Evolutionary conservation across 495 filamentous ascomycete species (phyloP), one percentile per base, ranked within the genome.

Genomic region (Penicillium egyptiacum): DNA sequence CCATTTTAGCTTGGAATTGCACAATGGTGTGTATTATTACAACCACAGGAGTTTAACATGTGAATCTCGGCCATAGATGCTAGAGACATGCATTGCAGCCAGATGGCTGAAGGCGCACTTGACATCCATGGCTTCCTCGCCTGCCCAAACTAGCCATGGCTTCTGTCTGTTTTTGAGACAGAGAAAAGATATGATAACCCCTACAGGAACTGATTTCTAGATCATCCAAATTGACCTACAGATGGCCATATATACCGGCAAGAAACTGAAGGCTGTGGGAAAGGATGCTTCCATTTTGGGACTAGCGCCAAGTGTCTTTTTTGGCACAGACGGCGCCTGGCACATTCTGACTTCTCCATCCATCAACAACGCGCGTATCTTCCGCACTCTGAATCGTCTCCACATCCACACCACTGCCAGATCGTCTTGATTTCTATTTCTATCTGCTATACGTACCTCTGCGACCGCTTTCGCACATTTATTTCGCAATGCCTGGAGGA

Each of bases 401-500:
- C 68, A 61, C 74, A 65, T 72, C 74, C 66, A 68, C 68, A 60
- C 65, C 68, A 62, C 41, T 62, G 39, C 56, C 40, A 49, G 48
- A 67, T 68, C 63, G 40, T 56, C 50, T 64, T 54, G 55, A 51
- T 63, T 23, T 41, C 41, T 33, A 37, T 16, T 59, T 57, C 56
- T 54, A 64, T 69, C 67, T 70, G 64, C 65, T 54, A 55, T 53
- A 50, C 56, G 25, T 40, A 45, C 62, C 59, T 50, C 56, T 62
- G 66, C 70, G 70, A 74, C 50, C 50, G 50, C 33, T 6, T 53
- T 53, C 25, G 50, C 64, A 51, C 43, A 57, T 59, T 64, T 69
- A 57, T 58, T 68, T 68, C 69, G 76, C 74, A 71, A 88, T 88
- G 86, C 79, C 91, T 72, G 91, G 91, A 61, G 91, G 91, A 79